Percentiles rank a stretch among this genome's conserved stretches.
Conservation (phyloP, 139 green algal genomes). For the Asterochloris erici region DNA sequence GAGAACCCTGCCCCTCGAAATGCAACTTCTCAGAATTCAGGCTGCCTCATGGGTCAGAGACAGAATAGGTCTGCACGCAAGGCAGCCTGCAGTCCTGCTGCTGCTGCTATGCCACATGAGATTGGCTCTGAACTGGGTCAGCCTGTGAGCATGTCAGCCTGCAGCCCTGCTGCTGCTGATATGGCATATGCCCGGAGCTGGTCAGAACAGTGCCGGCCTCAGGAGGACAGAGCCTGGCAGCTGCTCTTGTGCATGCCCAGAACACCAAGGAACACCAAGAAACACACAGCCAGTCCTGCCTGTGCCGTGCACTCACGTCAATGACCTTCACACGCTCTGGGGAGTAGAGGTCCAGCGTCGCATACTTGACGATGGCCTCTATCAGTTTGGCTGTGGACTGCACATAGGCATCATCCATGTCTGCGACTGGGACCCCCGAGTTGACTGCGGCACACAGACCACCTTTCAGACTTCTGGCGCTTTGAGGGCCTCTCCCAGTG, state of each 20-base stretch:
- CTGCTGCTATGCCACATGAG: too few relatives aligned
- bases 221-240: too few relatives aligned
- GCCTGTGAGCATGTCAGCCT: too few relatives aligned
- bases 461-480: background rate
- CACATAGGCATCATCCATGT: slow-evolving; percentile 28
- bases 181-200: background rate
- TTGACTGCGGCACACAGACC: slow-evolving; percentile 8
- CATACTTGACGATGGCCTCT: slow-evolving; percentile 18
- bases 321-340: slow-evolving; percentile 21
- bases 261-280: background rate
- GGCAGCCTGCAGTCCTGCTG: too few relatives aligned
- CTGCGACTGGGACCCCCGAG: slow-evolving; percentile 18
- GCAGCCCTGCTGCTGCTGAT: too few relatives aligned
- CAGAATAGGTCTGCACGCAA: too few relatives aligned
- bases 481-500: too few relatives aligned
- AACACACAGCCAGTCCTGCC: background rate
- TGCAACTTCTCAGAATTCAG: background rate
- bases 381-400: slow-evolving; percentile 8
- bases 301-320: background rate
- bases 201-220: background rate
- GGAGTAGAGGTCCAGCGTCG: slow-evolving; percentile 17
- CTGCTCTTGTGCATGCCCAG: too few relatives aligned
- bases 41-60: background rate
- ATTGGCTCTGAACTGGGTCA: too few relatives aligned
- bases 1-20: background rate